Evolutionary conservation across 2,329 filamentous ascomycete species (phyloP).

Genomic region (Talaromyces funiculosus): DNA sequence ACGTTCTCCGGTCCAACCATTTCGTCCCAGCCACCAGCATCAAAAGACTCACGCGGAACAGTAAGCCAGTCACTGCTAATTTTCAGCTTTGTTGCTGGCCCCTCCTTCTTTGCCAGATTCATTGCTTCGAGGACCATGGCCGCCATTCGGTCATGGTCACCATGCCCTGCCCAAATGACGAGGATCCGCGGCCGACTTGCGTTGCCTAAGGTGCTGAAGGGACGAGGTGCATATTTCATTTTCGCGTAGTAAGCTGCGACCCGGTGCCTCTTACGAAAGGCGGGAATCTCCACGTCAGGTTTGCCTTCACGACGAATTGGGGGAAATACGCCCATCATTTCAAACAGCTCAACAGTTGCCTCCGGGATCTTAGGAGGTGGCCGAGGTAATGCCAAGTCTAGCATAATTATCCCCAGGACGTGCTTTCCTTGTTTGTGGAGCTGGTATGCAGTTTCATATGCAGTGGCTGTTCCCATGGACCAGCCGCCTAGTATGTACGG

Average conservation of each 20-base stretch:
- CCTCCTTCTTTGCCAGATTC: not conserved
- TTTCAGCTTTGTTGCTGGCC: not conserved
- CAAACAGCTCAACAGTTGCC: not conserved
- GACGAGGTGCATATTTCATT: not conserved
- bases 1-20: not conserved
- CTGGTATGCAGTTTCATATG: constrained; percentile 1
- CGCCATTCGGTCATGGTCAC: not conserved
- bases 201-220: not conserved
- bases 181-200: not conserved
- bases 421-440: not conserved
- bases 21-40: constrained; percentile 1
- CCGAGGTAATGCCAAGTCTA: not conserved
- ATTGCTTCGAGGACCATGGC: not conserved
- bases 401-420: not conserved
- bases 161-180: not conserved
- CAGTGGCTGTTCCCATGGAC: constrained; percentile 1
- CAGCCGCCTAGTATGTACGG: not conserved
- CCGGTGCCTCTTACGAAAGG: not conserved
- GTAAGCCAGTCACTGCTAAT: not conserved
- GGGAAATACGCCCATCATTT: not conserved
- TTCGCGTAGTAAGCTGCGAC: not conserved
- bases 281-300: not conserved
- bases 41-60: not conserved
- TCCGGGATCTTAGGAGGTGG: not conserved
- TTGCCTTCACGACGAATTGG: not conserved